Conservation (phyloP, 2,329 filamentous ascomycete genomes). For the Penicillium decumbens region DNA sequence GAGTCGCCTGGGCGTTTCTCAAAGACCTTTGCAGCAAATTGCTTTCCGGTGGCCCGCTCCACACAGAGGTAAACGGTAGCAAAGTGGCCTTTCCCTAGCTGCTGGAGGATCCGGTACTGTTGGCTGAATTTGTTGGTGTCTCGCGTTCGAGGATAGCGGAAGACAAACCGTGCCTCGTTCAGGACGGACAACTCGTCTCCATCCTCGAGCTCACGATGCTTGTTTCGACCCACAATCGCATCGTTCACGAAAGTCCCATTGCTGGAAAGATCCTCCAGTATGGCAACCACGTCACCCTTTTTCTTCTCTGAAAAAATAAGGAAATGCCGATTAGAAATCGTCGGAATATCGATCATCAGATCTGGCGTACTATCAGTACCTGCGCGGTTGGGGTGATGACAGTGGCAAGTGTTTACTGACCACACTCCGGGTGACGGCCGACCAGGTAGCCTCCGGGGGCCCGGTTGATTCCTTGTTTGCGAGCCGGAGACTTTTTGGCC, state of each 20-base stretch:
- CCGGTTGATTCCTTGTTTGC: slow-evolving; percentile 53
- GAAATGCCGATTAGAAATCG: slow-evolving; percentile 75
- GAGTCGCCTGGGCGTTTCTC: slow-evolving; percentile 77
- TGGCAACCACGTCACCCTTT: slow-evolving; percentile 57
- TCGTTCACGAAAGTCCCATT: slow-evolving; percentile 98
- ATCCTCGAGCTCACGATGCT: slow-evolving; percentile 80
- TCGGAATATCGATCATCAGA: slow-evolving; percentile 67
- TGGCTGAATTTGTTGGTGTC: slow-evolving; percentile 74
- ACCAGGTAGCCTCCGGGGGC: slow-evolving; percentile 82
- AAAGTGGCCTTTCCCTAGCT: slow-evolving; percentile 91
- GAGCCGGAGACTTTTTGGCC: slow-evolving; percentile 43
- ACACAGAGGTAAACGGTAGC: slow-evolving; percentile 88
- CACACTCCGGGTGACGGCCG: slow-evolving; percentile 88
- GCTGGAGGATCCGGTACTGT: slow-evolving; percentile 77
- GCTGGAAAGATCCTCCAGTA: slow-evolving; percentile 88
- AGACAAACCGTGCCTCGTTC: slow-evolving; percentile 80
- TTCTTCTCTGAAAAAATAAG: slow-evolving; percentile 53
- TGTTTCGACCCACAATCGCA: slow-evolving; percentile 82
- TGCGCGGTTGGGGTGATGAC: background rate
- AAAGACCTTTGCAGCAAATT: slow-evolving; percentile 92
- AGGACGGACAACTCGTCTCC: slow-evolving; percentile 87
- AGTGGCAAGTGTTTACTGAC: slow-evolving; percentile 49
- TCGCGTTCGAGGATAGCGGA: slow-evolving; percentile 76
- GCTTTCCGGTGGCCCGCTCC: slow-evolving; percentile 74
- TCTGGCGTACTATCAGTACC: slow-evolving; percentile 46